Conservation (phyloP, 306 rosid genomes). For the Inga leiocalycina region DNA sequence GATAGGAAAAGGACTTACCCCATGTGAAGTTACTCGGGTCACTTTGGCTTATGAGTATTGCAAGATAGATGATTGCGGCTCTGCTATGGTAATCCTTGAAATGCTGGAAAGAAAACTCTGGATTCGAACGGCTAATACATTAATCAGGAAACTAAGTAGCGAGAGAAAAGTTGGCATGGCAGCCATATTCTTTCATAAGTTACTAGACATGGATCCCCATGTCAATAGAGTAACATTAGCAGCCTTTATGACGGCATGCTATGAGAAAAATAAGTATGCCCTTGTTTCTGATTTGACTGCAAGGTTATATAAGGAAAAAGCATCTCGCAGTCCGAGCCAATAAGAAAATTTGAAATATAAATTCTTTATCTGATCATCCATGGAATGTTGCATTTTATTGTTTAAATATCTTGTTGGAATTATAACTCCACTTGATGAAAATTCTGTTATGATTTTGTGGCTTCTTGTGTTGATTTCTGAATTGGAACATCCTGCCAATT, state of each 20-base stretch:
- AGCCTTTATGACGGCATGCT: constrained; percentile 79
- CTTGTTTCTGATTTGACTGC: constrained; percentile 74
- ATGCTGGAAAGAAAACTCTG: constrained; percentile 70
- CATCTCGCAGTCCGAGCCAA: constrained; percentile 30
- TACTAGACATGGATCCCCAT: constrained; percentile 61
- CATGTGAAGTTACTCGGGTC: constrained; percentile 87
- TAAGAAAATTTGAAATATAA: constrained; percentile 13
- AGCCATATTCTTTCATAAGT: constrained; percentile 75
- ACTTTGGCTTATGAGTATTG: constrained; percentile 84
- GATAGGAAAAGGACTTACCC: constrained; percentile 78
- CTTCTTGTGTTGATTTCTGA: constrained; percentile 13
- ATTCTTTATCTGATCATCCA: not conserved
- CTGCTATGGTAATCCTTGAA: constrained; percentile 72
- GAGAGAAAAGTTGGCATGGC: constrained; percentile 88
- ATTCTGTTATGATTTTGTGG: constrained; percentile 2
- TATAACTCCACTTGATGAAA: not conserved
- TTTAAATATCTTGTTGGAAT: not conserved
- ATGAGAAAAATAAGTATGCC: constrained; percentile 78
- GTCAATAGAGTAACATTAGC: constrained; percentile 79
- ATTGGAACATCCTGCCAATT: not conserved
- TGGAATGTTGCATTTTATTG: constrained; percentile 10
- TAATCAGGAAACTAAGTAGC: constrained; percentile 77
- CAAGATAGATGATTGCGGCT: constrained; percentile 60
- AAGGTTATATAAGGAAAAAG: constrained; percentile 60
- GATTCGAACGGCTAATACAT: constrained; percentile 68